These are phyloP conservation scores for Pleurozium schreberi DNA, from an alignment of 225 moss, liverwort and hornwort genomes.

Conservation along the genomic window DNA sequence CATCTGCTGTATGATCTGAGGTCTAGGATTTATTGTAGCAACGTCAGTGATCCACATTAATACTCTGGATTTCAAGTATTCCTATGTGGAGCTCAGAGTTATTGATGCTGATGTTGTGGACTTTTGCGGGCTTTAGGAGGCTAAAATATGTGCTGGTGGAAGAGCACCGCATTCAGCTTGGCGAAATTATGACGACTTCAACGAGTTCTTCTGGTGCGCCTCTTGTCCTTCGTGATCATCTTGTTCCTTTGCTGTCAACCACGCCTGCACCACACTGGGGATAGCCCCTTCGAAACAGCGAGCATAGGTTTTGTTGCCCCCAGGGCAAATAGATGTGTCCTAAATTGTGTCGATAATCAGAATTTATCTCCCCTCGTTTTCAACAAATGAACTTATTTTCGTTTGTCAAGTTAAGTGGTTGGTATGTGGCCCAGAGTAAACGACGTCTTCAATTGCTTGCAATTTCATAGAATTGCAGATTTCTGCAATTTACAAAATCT, in stretches of 20 bases:
- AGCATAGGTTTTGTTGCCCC: not conserved
- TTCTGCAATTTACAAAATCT: not conserved
- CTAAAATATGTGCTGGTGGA: constrained; percentile 55
- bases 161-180: constrained; percentile 79
- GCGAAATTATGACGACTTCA: constrained; percentile 99
- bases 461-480: not conserved
- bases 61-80: not conserved
- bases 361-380: not conserved
- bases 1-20: not conserved
- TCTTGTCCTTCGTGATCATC: not conserved
- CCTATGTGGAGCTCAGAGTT: not conserved
- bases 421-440: not conserved
- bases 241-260: not conserved
- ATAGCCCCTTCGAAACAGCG: not conserved
- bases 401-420: not conserved
- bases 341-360: not conserved
- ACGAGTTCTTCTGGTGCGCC: constrained; percentile 88
- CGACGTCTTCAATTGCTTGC: not conserved
- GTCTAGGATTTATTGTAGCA: not conserved
- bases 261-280: not conserved
- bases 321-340: not conserved
- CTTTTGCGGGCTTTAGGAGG: constrained; percentile 44
- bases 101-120: not conserved
- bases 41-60: not conserved
- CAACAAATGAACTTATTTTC: not conserved